phyloP scores from a whole-genome alignment of 1,139 yeast genomes.

The Magnusiomyces ingens region DNA sequence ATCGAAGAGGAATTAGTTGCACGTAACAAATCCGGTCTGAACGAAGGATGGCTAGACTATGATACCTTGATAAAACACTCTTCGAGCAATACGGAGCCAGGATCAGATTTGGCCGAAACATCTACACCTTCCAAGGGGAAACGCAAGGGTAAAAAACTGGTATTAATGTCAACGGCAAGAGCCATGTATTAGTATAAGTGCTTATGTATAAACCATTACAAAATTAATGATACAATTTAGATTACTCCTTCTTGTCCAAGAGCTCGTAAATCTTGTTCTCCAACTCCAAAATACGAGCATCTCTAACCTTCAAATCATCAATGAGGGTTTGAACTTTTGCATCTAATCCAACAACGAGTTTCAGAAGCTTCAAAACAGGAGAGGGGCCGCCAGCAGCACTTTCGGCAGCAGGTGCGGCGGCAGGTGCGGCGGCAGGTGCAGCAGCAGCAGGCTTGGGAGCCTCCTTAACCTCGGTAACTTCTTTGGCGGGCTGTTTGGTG shows the following conservation, averaged over 20 bases:
- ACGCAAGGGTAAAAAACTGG: no score
- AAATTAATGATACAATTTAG: no score
- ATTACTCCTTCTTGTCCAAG: slow-evolving; percentile 1
- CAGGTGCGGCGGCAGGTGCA: background rate
- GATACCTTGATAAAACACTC: no score
- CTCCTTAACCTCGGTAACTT: background rate
- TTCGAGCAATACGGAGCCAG: no score
- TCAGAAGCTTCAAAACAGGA: background rate
- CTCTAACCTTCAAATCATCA: slow-evolving; percentile 1
- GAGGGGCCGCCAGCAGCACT: background rate
- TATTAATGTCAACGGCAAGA: no score
- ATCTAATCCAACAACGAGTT: background rate
- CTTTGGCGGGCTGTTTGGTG: background rate
- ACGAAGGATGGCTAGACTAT: slow-evolving; percentile 3
- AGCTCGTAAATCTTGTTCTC: slow-evolving; percentile 2
- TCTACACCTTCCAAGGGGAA: no score
- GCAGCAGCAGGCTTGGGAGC: background rate
- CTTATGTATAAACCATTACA: no score
- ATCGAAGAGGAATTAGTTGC: background rate
- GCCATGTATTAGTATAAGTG: no score
- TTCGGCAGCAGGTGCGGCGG: background rate
- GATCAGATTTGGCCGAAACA: no score
- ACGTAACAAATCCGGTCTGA: background rate
- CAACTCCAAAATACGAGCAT: background rate
- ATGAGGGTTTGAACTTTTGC: background rate